These are phyloP conservation scores for Thelonectria olida DNA, from an alignment of 2,329 filamentous ascomycete genomes.

Conservation along the genomic window DNA sequence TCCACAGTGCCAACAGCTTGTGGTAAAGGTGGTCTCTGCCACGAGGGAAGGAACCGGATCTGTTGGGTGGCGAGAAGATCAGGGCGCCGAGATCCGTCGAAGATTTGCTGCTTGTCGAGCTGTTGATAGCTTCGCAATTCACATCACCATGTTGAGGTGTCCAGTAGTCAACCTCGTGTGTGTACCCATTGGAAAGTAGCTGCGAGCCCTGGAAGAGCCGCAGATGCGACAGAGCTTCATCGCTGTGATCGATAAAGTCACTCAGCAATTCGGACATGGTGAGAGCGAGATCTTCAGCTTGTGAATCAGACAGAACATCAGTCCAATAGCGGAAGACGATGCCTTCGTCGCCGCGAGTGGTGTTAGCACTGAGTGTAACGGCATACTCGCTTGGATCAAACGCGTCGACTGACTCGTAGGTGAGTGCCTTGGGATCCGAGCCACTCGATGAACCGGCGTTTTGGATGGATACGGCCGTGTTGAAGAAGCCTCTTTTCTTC, in stretches of 20 bases:
- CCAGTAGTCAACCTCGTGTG: neutral
- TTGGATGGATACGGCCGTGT: slow-evolving; percentile 47
- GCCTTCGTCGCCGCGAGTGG: slow-evolving; percentile 34
- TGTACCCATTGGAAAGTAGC: neutral
- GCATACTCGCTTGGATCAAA: slow-evolving; percentile 44
- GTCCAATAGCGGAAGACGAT: slow-evolving; percentile 37
- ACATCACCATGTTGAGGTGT: slow-evolving; percentile 7
- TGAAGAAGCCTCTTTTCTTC: slow-evolving; percentile 40
- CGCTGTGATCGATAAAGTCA: slow-evolving; percentile 29
- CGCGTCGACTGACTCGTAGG: slow-evolving; percentile 28
- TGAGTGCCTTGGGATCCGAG: slow-evolving; percentile 3
- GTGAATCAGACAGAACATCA: slow-evolving; percentile 21
- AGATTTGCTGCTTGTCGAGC: slow-evolving; percentile 17
- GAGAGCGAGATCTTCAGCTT: slow-evolving; percentile 28
- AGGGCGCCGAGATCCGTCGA: slow-evolving; percentile 12
- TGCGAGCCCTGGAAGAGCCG: slow-evolving; percentile 6
- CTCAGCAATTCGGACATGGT: slow-evolving; percentile 28
- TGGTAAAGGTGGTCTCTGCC: slow-evolving; percentile 13
- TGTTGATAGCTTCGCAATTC: neutral
- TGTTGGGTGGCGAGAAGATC: slow-evolving; percentile 13
- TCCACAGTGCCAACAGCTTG: slow-evolving; percentile 26
- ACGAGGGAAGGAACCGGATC: slow-evolving; percentile 4
- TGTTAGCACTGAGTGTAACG: slow-evolving; percentile 43
- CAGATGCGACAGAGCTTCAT: slow-evolving; percentile 26
- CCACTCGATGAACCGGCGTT: slow-evolving; percentile 21